Evolutionary conservation across 1,139 yeast genomes (phyloP), one percentile per base, ranked within the genome.

Genomic region (Hyphopichia buzzinii): DNA sequence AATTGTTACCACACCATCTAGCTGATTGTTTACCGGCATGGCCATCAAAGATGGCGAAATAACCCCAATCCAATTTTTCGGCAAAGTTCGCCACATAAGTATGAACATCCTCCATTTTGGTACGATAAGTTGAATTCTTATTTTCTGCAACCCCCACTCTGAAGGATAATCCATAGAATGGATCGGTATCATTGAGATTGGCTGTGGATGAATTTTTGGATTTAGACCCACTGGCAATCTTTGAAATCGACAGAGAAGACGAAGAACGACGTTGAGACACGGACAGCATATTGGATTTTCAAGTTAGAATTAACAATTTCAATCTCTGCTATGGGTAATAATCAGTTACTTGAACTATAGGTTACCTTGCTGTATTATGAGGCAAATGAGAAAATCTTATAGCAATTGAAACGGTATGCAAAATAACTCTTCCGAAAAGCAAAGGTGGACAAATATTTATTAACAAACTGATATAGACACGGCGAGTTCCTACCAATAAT

Each of bases 71-170:
- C 15, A 83, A 73, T 37, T 85, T 62, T 49, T 88, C 95, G 21
- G 92, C 94, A 65, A 85, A 92, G 62, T 92, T 89, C 49, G 95
- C 92, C 30, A 89, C 89, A 54, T 85, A 88, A 0, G 95, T 86
- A 57, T 92, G 97, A 8, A 94, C 95, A 58, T 92, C 99, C 57
- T 92, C 99, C 99, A 92, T 92, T 31, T 89, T 81, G 40, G 85
- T 77, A 41, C 98, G 72, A 56, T 82, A 90, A 43, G 85, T 79
- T 17, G 79, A 62, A 59, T 92, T 92, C 48, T 82, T 81, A 58
- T 88, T 92, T 51, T 89, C 97, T 10, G 95, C 81, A 12, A 90
- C 96, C 1, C 97, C 97, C 4, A 88, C 96, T 37, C 69, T 70
- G 54, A 83, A 84, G 8, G 86, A 79, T 26, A 79, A 66, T 26